Base-by-base conservation (phyloP, 169 alveolate species). In the Plasmodium yoelii region DNA sequence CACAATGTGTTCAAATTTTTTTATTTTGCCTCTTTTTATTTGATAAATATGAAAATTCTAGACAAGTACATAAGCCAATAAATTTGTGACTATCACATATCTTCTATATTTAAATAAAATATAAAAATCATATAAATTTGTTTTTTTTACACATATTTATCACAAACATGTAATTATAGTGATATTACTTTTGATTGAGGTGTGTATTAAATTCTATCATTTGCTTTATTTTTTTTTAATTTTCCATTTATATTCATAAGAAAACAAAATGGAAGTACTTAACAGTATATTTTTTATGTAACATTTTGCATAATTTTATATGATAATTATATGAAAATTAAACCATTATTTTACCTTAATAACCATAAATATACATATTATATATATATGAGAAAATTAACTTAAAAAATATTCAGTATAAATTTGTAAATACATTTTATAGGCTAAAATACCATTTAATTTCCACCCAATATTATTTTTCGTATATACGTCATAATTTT, bases 1-100 rank as follows among this genome's bases (percentile, higher is more conserved):
- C 88, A 63, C 72, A 59, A 60, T 57, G 18, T 73, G 49, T 75
- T 63, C 77, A 47, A 75, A 61, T 75, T 75, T 22, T 22, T 63
- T 13, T 63, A 42, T 53, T 63, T 34, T 56, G 39, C 51, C 34
- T 47, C 19, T 64, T 63, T 22, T 63, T 59, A 61, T 63, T 63
- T 61, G 26, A 6, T 22, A 61, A 75, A 49, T 47, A 63, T 61
- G 51, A 75, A 63, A 59, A 26, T 4, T 59, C 28, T 8, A 19
- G n/a, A 7, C 15, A 53, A 34, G 53, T 60, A 59, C 22, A 71
- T 51, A 51, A 13, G 42, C 49, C 22, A 71, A 39, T 49, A 71
- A 71, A 71, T 12, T 71, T 71, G 44, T 65, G 42, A 71, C 12
- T n/a, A 26, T 49, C 12, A 71, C 53, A 24, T n/a, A 4, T 71